A percentile compares a stretch with the other conserved stretches of the same genome.
phyloP scores from a whole-genome alignment of 1,284 basidiomycete genomes.

The Heterobasidion parviporum region DNA sequence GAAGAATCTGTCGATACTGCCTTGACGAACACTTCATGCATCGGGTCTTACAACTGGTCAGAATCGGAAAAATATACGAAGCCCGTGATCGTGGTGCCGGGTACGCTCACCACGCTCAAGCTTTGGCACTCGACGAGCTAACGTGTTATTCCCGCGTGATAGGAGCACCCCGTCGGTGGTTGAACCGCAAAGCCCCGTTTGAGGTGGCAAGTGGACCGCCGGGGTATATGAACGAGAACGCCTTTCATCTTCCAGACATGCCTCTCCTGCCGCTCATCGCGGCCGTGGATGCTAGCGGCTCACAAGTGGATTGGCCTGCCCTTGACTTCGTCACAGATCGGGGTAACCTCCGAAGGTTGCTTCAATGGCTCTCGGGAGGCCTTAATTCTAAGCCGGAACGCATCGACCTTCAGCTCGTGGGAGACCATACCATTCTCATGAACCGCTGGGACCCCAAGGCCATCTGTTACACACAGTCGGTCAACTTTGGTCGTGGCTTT shows the following conservation, averaged over 20 bases:
- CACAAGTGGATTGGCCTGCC: slow-evolving; percentile 32
- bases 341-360: slow-evolving; percentile 48
- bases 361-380: slow-evolving; percentile 35
- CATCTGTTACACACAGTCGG: neutral
- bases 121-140: neutral
- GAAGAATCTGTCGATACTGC: neutral
- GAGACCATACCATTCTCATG: neutral
- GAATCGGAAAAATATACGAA: neutral
- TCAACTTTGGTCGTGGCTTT: neutral
- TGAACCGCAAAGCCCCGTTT: neutral
- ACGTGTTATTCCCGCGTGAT: neutral
- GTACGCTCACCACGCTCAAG: neutral
- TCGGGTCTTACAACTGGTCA: neutral
- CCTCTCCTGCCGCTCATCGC: neutral
- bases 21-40: neutral
- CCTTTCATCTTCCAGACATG: neutral
- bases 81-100: neutral
- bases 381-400: neutral
- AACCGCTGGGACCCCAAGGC: neutral
- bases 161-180: neutral
- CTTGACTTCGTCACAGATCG: slow-evolving; percentile 52
- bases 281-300: slow-evolving; percentile 1
- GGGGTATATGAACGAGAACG: neutral
- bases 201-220: neutral
- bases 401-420: neutral